These are phyloP conservation scores for Acaromyces ingoldii DNA, from an alignment of 1,284 basidiomycete species.

Conservation along the genomic window DNA sequence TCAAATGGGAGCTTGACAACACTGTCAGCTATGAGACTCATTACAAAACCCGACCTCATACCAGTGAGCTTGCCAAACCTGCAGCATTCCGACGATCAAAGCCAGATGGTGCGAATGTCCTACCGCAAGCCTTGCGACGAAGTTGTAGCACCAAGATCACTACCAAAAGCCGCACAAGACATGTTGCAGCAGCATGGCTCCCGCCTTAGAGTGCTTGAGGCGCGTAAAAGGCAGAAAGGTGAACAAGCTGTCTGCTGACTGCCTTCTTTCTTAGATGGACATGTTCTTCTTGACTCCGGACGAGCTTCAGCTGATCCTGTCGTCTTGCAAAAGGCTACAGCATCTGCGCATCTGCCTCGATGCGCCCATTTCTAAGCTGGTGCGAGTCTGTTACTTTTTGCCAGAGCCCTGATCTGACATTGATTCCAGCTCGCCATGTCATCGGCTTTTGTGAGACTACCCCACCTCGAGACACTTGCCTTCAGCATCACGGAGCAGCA, in stretches of 20 bases:
- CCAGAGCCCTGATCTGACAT: background rate
- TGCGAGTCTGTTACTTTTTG: background rate
- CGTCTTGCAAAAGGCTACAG: background rate
- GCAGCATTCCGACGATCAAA: background rate
- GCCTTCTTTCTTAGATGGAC: too few relatives aligned
- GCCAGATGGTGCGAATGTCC: background rate
- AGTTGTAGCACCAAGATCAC: background rate
- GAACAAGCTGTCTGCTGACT: too few relatives aligned
- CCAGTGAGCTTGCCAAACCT: background rate
- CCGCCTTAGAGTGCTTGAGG: background rate
- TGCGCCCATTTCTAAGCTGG: background rate
- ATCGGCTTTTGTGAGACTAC: slow-evolving; percentile 1
- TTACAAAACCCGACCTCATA: background rate
- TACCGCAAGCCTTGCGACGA: slow-evolving; percentile 1
- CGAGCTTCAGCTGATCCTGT: background rate
- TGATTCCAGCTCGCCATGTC: background rate
- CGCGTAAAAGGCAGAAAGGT: too few relatives aligned
- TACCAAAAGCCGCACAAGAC: background rate
- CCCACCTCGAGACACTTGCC: background rate
- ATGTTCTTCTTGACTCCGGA: background rate
- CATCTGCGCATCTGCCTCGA: background rate
- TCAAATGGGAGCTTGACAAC: background rate
- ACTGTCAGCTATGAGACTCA: background rate
- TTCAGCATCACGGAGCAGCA: background rate
- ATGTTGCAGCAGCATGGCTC: background rate